Conservation (phyloP, 805 yeast species). For the Jamesozyma jinghongensis region DNA sequence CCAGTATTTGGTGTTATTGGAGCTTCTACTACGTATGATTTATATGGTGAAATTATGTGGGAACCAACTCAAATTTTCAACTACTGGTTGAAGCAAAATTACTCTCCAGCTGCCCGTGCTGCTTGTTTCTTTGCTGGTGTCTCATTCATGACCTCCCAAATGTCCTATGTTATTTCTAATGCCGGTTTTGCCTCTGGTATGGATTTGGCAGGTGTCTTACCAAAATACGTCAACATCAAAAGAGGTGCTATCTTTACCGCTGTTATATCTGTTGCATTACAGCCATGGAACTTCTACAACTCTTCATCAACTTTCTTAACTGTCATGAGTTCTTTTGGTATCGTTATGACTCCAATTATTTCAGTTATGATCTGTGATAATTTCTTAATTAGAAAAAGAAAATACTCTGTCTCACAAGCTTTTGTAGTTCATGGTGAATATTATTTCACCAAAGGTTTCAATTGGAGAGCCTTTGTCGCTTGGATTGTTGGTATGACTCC, state of each 20-base stretch:
- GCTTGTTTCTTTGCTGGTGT: conserved; percentile 34
- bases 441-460: conserved; percentile 32
- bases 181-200: conserved; percentile 37
- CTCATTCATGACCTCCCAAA: conserved; percentile 31
- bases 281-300: conserved; percentile 34
- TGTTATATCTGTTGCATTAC: conserved; percentile 28
- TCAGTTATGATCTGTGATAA: conserved; percentile 35
- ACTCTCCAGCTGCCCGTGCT: conserved; percentile 30
- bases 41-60: conserved; percentile 32
- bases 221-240: conserved; percentile 33
- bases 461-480: conserved; percentile 31
- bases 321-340: conserved; percentile 32
- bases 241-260: conserved; percentile 33
- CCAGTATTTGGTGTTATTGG: conserved; percentile 37
- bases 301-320: conserved; percentile 30
- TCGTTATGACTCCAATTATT: conserved; percentile 32
- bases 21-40: conserved; percentile 32
- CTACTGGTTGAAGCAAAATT: conserved; percentile 23
- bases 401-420: conserved; percentile 28
- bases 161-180: conserved; percentile 33
- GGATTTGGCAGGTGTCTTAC: conserved; percentile 34
- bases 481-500: conserved; percentile 34
- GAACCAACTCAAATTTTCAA: conserved; percentile 30
- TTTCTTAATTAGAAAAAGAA: conserved; percentile 30
- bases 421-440: conserved; percentile 26